Evolutionary conservation across 2,329 filamentous ascomycete species (phyloP), one percentile per base, ranked within the genome.

Genomic region (Botrytis cinerea): DNA sequence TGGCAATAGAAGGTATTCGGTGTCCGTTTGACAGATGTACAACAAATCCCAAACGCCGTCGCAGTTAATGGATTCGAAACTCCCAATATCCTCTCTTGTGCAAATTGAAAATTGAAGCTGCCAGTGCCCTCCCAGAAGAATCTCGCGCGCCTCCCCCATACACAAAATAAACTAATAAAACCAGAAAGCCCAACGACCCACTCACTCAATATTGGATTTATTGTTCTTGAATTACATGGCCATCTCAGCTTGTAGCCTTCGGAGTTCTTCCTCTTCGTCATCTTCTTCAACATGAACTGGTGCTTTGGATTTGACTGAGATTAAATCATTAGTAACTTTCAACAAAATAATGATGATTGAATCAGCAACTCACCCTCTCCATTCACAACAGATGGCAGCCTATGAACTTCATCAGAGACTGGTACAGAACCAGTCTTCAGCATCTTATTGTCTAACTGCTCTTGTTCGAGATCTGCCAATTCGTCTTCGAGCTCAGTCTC

Each of bases 221-320:
- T 68, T 45, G 69, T 63, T 72, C 68, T 80, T 83, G 83, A 59
- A 73, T 66, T 54, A 97, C 92, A 98, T 97, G 77, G 95, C 95
- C 95, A 98, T 98, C 84, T 98, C 95, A 51, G 94, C 95, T 82
- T 97, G 94, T 78, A 99, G 84, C 84, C 96, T 98, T 83, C 92
- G 90, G 81, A 98, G 86, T 85, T 98, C 95, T 80, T 92, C 95
- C 83, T 98, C 95, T 81, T 98, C 96, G 87, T 98, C 95, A 82
- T 98, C 95, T 82, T 97, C 94, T 81, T 92, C 90, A 78, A 83
- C 82, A 75, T 82, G 80, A 78, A 84, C 84, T 25, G 82, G 82
- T 28, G 83, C 80, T 78, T 89, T 86, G 77, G 85, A 83, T 84
- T 86, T 86, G 82, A 86, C 85, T 88, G 74, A 14, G 69, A 74